A percentile compares a stretch with the other conserved stretches of the same genome.
Evolutionary conservation across 495 filamentous ascomycete genomes (phyloP).

Genomic region (Cetradonia linearis): DNA sequence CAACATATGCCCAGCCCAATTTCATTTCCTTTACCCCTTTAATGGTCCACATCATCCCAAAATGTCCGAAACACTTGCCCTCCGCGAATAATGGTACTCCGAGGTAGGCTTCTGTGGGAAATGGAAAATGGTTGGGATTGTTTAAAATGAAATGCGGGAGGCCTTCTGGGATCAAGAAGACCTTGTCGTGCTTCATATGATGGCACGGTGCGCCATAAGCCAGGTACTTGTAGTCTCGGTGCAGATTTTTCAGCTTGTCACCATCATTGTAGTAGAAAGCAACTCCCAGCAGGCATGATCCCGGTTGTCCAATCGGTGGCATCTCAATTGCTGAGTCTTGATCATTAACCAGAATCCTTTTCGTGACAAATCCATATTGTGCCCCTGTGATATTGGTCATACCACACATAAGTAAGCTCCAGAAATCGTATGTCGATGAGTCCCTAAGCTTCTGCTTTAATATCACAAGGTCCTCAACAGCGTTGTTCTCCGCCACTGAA

Average conservation of each 20-base stretch:
- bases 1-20: slow-evolving; percentile 59
- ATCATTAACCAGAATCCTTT: slow-evolving; percentile 53
- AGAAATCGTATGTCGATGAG: slow-evolving; percentile 53
- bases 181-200: slow-evolving; percentile 65
- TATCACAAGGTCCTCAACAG: slow-evolving; percentile 49
- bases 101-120: slow-evolving; percentile 58
- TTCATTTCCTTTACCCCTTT: slow-evolving; percentile 47
- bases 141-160: slow-evolving; percentile 48
- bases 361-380: slow-evolving; percentile 64
- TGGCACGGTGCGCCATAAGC: slow-evolving; percentile 54
- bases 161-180: slow-evolving; percentile 59
- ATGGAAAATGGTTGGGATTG: slow-evolving; percentile 51
- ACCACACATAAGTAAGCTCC: slow-evolving; percentile 56
- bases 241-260: slow-evolving; percentile 40
- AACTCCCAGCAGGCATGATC: slow-evolving; percentile 54
- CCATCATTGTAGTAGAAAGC: slow-evolving; percentile 64
- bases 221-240: slow-evolving; percentile 53
- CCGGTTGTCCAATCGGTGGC: slow-evolving; percentile 46
- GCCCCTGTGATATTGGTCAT: slow-evolving; percentile 53
- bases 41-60: slow-evolving; percentile 64
- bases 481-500: slow-evolving; percentile 46
- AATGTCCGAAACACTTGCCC: slow-evolving; percentile 61
- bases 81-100: slow-evolving; percentile 62
- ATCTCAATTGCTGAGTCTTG: slow-evolving; percentile 43
- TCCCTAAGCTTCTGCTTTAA: slow-evolving; percentile 51